Conservation (phyloP, 306 rosid species). For the Mucuna pruriens region DNA sequence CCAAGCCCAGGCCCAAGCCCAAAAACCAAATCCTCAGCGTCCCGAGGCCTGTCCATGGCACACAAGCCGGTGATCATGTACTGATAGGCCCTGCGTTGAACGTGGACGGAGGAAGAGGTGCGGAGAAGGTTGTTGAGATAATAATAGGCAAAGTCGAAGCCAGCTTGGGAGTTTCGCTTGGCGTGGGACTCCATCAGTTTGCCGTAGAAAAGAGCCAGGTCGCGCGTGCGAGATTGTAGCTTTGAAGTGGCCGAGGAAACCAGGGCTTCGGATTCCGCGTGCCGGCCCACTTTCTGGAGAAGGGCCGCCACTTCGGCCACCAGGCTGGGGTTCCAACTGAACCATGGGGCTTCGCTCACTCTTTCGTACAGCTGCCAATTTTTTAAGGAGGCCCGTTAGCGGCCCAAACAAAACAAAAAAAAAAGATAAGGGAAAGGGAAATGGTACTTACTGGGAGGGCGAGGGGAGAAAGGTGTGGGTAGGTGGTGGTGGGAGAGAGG, state of each 20-base stretch:
- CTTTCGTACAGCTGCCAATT: slow-evolving; percentile 61
- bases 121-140: slow-evolving; percentile 49
- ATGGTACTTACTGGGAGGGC: slow-evolving; percentile 59
- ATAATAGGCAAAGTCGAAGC: slow-evolving; percentile 55
- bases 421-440: background rate
- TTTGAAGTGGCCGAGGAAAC: slow-evolving; percentile 56
- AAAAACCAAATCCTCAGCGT: slow-evolving; percentile 61
- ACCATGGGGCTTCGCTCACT: slow-evolving; percentile 72
- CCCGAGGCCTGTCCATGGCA: slow-evolving; percentile 62
- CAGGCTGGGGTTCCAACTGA: slow-evolving; percentile 66
- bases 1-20: slow-evolving; percentile 20
- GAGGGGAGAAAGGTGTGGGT: slow-evolving; percentile 60
- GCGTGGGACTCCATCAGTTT: slow-evolving; percentile 69
- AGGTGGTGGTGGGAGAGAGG: slow-evolving; percentile 59
- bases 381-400: background rate
- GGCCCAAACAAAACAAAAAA: background rate
- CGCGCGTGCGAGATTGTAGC: slow-evolving; percentile 52
- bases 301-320: slow-evolving; percentile 67
- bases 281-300: slow-evolving; percentile 61
- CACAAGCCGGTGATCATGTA: slow-evolving; percentile 72
- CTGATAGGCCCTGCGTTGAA: slow-evolving; percentile 67
- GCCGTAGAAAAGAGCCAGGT: slow-evolving; percentile 64
- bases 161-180: slow-evolving; percentile 56
- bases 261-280: slow-evolving; percentile 43
- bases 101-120: slow-evolving; percentile 56